A percentile compares a stretch with the other conserved stretches of the same genome.
These are phyloP conservation scores for Pestalotiopsis sp. DNA, from an alignment of 2,329 filamentous ascomycete genomes.

Conservation along the genomic window DNA sequence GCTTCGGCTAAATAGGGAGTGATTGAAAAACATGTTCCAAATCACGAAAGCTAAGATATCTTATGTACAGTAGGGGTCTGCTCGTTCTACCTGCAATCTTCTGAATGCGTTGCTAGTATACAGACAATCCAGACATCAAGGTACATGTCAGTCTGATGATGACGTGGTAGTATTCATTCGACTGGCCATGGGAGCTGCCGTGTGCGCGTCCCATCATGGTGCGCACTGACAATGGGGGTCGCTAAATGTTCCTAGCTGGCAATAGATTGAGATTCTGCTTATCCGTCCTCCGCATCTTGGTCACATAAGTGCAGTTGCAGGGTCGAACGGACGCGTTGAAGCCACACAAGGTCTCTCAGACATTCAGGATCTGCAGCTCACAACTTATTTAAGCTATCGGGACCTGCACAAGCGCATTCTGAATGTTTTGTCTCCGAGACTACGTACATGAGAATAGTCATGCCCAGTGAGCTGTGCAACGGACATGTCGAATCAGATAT, in stretches of 20 bases:
- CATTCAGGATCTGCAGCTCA: not conserved
- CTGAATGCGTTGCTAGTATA: no score
- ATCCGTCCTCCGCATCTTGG: not conserved
- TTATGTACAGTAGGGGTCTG: not conserved
- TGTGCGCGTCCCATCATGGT: not conserved
- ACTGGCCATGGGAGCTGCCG: not conserved
- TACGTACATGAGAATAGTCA: not conserved
- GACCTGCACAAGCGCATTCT: constrained; percentile 6
- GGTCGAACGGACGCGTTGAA: not conserved
- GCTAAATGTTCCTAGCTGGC: not conserved
- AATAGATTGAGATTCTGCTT: not conserved
- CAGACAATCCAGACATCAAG: no score
- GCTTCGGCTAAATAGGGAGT: not conserved
- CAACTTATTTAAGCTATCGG: not conserved
- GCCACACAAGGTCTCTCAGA: not conserved
- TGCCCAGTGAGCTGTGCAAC: not conserved
- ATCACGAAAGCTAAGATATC: not conserved
- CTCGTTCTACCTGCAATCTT: not conserved
- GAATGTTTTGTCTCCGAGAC: not conserved
- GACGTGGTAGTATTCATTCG: not conserved
- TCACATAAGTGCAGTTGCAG: not conserved
- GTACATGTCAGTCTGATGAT: not conserved
- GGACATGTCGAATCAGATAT: not conserved
- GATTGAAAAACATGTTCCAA: not conserved
- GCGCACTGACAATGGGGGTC: not conserved